These are phyloP conservation scores for Suillus sp. DNA, from an alignment of 768 basidiomycete genomes.

Conservation along the genomic window DNA sequence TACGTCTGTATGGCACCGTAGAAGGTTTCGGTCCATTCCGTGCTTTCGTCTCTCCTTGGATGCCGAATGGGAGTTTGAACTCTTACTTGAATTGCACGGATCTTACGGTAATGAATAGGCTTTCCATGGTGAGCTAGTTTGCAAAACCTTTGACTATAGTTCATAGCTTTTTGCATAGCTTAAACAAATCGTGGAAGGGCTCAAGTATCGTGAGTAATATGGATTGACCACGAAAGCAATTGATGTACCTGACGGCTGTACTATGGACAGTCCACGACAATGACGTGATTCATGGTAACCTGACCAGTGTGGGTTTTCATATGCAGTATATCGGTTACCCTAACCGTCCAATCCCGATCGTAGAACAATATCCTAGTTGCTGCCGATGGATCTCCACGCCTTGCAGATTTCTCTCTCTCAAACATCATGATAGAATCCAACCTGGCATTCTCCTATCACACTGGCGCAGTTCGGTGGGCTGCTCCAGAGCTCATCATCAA, in stretches of 20 bases:
- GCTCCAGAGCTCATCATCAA: too few species aligned
- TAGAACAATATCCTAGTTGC: too few species aligned
- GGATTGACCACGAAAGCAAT: too few species aligned
- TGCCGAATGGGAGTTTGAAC: conserved; percentile 31
- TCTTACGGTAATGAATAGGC: neutral
- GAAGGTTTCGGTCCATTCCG: conserved; percentile 32
- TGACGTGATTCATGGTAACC: conserved; percentile 47
- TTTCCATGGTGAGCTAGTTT: conserved; percentile 20
- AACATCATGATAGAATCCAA: too few species aligned
- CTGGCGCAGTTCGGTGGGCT: too few species aligned
- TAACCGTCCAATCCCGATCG: too few species aligned
- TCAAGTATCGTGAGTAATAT: conserved; percentile 20
- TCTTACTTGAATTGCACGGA: conserved; percentile 23
- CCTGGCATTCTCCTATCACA: too few species aligned
- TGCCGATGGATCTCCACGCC: too few species aligned
- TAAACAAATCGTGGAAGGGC: conserved; percentile 17
- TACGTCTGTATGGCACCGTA: conserved; percentile 31
- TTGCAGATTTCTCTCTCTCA: too few species aligned
- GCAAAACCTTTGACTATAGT: neutral
- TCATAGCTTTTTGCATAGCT: conserved; percentile 9
- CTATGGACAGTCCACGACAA: conserved; percentile 12
- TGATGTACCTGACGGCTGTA: neutral
- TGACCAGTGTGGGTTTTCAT: conserved; percentile 40
- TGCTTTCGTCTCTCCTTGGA: conserved; percentile 38
- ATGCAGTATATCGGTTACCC: neutral